Percentiles rank a stretch among this genome's conserved stretches.
Conservation (phyloP, 208 protist genomes). For the Angomonas desouzai region DNA sequence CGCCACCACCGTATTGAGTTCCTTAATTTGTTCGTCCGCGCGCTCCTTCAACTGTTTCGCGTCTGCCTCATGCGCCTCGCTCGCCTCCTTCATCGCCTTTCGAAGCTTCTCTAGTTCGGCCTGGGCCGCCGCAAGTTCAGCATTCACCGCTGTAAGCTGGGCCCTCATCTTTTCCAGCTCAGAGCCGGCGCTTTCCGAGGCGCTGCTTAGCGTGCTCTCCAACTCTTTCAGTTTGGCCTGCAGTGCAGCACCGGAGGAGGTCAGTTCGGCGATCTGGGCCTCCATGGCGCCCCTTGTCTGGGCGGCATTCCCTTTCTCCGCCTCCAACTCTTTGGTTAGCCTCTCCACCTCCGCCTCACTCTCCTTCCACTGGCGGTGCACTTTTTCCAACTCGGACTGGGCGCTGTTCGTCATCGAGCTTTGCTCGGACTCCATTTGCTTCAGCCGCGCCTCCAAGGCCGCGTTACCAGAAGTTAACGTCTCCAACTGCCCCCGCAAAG, state of each 20-base stretch:
- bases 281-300: neutral
- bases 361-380: neutral
- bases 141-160: conserved; percentile 21
- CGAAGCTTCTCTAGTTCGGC: conserved; percentile 12
- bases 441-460: conserved; percentile 1
- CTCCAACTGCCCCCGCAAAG: conserved; percentile 7
- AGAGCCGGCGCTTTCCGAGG: conserved; percentile 14
- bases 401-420: conserved; percentile 10
- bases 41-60: neutral
- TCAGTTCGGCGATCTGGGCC: conserved; percentile 12
- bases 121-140: conserved; percentile 20
- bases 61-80: neutral
- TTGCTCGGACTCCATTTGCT: conserved; percentile 10
- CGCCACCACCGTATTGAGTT: neutral
- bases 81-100: conserved; percentile 8
- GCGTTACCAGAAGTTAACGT: conserved; percentile 7
- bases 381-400: conserved; percentile 12
- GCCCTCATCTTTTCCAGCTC: conserved; percentile 26
- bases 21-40: neutral
- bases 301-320: neutral
- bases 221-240: conserved; percentile 21
- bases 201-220: conserved; percentile 10
- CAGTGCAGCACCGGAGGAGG: conserved; percentile 9
- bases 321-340: conserved; percentile 1
- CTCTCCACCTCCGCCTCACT: neutral